These are phyloP conservation scores for Backusella australiensis DNA, from an alignment of 192 early-diverging fungal genomes.

Conservation along the genomic window DNA sequence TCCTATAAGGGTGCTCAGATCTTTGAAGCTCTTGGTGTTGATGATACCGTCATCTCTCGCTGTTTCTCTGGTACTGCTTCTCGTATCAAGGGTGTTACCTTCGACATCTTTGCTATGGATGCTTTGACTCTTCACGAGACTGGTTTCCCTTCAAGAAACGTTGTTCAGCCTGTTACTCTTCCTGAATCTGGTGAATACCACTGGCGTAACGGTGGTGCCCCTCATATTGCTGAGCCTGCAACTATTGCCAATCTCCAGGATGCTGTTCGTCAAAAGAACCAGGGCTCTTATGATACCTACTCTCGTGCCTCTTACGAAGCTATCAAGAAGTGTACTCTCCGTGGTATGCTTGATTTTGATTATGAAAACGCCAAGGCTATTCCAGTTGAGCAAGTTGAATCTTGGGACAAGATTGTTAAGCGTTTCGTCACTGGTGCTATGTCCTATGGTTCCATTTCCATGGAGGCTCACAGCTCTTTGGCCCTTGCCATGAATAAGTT, in stretches of 20 bases:
- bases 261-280: slow-evolving; percentile 91
- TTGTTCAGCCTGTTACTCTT: slow-evolving; percentile 63
- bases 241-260: slow-evolving; percentile 91
- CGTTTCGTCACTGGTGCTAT: slow-evolving; percentile 98
- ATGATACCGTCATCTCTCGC: slow-evolving; percentile 78
- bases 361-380: slow-evolving; percentile 68
- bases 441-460: slow-evolving; percentile 97
- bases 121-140: slow-evolving; percentile 81
- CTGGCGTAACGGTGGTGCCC: slow-evolving; percentile 92
- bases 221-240: slow-evolving; percentile 89
- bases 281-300: slow-evolving; percentile 83
- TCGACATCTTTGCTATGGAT: slow-evolving; percentile 80
- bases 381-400: slow-evolving; percentile 93
- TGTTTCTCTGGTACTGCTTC: slow-evolving; percentile 97
- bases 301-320: slow-evolving; percentile 73
- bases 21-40: slow-evolving; percentile 94
- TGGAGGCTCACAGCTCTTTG: slow-evolving; percentile 89
- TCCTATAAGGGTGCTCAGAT: slow-evolving; percentile 99
- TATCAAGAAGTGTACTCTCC: slow-evolving; percentile 89
- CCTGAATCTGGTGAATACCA: slow-evolving; percentile 96
- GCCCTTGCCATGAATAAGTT: slow-evolving; percentile 95
- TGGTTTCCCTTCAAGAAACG: slow-evolving; percentile 77
- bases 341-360: slow-evolving; percentile 92
- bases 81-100: slow-evolving; percentile 88
- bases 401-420: slow-evolving; percentile 95